Evolutionary conservation across 352 stramenopile genomes (phyloP), one percentile per base, ranked within the genome.

Genomic region (Globisporangium cylindrosporum): DNA sequence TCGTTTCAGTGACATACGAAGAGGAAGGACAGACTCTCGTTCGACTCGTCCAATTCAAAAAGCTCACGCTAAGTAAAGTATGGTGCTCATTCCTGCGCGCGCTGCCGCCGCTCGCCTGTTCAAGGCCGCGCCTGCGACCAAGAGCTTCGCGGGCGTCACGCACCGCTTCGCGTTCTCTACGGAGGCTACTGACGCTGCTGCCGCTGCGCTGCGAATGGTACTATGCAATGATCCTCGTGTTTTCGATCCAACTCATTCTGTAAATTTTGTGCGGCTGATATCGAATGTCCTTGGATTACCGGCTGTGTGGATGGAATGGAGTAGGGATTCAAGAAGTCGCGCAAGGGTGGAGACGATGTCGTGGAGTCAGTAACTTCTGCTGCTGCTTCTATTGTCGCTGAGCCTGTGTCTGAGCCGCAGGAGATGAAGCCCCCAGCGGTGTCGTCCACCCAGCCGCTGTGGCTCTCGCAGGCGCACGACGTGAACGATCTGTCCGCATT

Each of bases 161-260:
- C 72, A 73, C 24, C 70, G 67, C 49, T 43, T 77, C 7, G 64
- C 72, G 1, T 86, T 90, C 62, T 91, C 86, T 0, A 89, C 79
- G 20, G 79, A 92, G 70, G 86, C 84, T 15, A 91, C 84, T 27
- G 84, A 92, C 18, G 86, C 82, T 4, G 86, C 86, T 5, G 82
- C 86, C 27, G 86, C 86, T 20, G 84, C 82, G 18, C 68, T 93
- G 65, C 86, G 84, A 49, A 91, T 89, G 82, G 86, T 90, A 78
- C 58, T 62, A 32, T 12, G n/a, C 41, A 1, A 7, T 36, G 20
- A 24, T 48, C 24, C 24, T 55, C 29, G 18, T 15, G 18, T 51
- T 51, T 22, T 12, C 6, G 43, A 51, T 51, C 43, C 43, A 24
- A 10, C 18, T 51, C 43, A 24, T 12, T 15, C 10, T 46, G 38